phyloP scores from a whole-genome alignment of 352 stramenopile genomes.

The Globisporangium echinulatum region DNA sequence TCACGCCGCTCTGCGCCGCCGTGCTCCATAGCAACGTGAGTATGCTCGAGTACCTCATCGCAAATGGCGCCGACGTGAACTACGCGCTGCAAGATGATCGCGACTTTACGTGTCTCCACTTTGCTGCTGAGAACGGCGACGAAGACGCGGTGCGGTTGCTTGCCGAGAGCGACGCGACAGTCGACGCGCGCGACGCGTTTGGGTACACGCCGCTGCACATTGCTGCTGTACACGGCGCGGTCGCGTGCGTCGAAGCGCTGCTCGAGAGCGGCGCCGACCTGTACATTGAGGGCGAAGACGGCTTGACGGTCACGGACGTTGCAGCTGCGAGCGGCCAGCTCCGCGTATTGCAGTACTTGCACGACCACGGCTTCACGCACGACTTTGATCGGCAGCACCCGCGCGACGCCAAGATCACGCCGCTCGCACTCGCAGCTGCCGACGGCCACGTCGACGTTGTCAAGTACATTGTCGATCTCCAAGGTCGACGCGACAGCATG shows the following conservation, averaged over 20 bases:
- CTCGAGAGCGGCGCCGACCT: constrained; percentile 19
- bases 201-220: constrained; percentile 23
- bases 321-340: constrained; percentile 14
- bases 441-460: constrained; percentile 7
- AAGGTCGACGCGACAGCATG: constrained; percentile 5
- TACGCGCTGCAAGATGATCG: constrained; percentile 11
- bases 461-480: constrained; percentile 11
- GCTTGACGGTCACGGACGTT: constrained; percentile 12
- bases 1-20: constrained; percentile 13
- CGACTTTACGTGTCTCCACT: constrained; percentile 19
- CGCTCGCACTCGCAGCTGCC: constrained; percentile 7
- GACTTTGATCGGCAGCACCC: constrained; percentile 13
- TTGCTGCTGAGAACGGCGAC: constrained; percentile 25
- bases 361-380: constrained; percentile 13
- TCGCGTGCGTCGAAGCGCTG: constrained; percentile 13
- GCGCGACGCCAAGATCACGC: constrained; percentile 9
- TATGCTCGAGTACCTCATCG: constrained; percentile 11
- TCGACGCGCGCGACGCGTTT: constrained; percentile 14
- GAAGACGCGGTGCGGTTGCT: constrained; percentile 17
- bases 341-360: constrained; percentile 13
- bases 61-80: constrained; percentile 16
- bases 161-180: constrained; percentile 13
- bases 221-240: constrained; percentile 17
- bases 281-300: constrained; percentile 3
- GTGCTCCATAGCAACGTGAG: constrained; percentile 8